Percentiles rank a stretch among this genome's conserved stretches.
Evolutionary conservation across 805 yeast species (phyloP).

Genomic region (Yueomyces sinensis): DNA sequence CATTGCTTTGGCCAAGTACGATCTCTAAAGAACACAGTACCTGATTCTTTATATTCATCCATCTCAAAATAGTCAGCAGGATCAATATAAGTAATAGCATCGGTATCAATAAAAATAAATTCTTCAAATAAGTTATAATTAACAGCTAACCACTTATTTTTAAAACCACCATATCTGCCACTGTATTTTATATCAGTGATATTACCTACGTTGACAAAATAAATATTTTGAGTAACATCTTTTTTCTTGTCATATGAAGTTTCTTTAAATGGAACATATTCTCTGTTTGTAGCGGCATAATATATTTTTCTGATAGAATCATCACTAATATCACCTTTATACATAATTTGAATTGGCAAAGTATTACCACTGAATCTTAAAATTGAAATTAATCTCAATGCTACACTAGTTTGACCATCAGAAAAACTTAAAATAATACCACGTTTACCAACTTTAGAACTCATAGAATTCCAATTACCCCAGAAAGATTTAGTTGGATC

Average conservation of each 20-base stretch:
- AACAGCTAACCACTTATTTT: conserved; percentile 35
- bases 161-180: conserved; percentile 13
- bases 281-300: neutral
- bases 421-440: conserved; percentile 13
- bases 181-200: conserved; percentile 9
- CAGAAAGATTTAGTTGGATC: conserved; percentile 7
- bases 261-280: conserved; percentile 1
- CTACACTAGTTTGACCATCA: conserved; percentile 19
- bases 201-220: conserved; percentile 27
- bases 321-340: conserved; percentile 25
- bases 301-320: conserved; percentile 19
- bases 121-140: conserved; percentile 38
- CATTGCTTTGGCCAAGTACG: neutral
- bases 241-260: conserved; percentile 1
- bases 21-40: conserved; percentile 4
- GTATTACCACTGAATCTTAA: conserved; percentile 25
- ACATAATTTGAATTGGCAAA: conserved; percentile 31
- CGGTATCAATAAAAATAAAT: conserved; percentile 38
- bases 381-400: conserved; percentile 28
- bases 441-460: conserved; percentile 4
- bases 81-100: conserved; percentile 32
- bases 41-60: conserved; percentile 10
- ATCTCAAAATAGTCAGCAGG: conserved; percentile 18
- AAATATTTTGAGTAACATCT: conserved; percentile 22
- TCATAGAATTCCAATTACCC: conserved; percentile 9